Conservation (phyloP, 2,329 filamentous ascomycete species). For the Coleophoma cylindrospora region DNA sequence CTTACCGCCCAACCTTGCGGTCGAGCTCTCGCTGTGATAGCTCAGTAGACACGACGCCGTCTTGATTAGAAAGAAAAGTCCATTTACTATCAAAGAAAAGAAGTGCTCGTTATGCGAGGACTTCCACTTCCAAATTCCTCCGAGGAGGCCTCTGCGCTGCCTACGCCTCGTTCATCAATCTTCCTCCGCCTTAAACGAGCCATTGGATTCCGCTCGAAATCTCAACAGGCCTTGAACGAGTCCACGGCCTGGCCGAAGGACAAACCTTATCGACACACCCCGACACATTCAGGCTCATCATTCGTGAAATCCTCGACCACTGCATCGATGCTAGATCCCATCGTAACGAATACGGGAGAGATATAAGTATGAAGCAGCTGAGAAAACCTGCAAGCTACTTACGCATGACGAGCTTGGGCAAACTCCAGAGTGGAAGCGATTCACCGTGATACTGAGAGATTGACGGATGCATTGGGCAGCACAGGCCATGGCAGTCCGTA, state of each 20-base stretch:
- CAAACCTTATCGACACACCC: slow-evolving; percentile 14
- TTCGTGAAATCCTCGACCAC: slow-evolving; percentile 15
- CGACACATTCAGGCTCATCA: slow-evolving; percentile 12
- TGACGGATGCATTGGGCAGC: too few species aligned
- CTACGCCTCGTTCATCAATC: background rate
- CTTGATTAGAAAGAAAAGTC: too few species aligned
- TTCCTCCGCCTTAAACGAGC: slow-evolving; percentile 5
- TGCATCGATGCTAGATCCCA: slow-evolving; percentile 8
- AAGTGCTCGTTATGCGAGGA: slow-evolving; percentile 4
- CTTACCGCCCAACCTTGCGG: too few species aligned
- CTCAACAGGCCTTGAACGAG: background rate
- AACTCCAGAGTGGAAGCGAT: too few species aligned
- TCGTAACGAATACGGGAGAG: background rate
- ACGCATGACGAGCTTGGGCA: too few species aligned
- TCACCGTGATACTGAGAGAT: too few species aligned
- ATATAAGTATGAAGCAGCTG: too few species aligned
- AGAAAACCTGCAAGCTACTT: too few species aligned
- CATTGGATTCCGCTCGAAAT: slow-evolving; percentile 5
- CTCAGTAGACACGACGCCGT: too few species aligned
- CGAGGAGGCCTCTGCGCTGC: background rate
- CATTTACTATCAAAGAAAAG: too few species aligned
- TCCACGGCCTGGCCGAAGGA: slow-evolving; percentile 8
- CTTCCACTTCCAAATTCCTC: slow-evolving; percentile 2
- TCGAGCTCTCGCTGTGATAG: too few species aligned
- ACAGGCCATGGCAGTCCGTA: too few species aligned